Base-by-base conservation (phyloP, 805 yeast genomes). In the Wickerhamomyces hampshirensis region DNA sequence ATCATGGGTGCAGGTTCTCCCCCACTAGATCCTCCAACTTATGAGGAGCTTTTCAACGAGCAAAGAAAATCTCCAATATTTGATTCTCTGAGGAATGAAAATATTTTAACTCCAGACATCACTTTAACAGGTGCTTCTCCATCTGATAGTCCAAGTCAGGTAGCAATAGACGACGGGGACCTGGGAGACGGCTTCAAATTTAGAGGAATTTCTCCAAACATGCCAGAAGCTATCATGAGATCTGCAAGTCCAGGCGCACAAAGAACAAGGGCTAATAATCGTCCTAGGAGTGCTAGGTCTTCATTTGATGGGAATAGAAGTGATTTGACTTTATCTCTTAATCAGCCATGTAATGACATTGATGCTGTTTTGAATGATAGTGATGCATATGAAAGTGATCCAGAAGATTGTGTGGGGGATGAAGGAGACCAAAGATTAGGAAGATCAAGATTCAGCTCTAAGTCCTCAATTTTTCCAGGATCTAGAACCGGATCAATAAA, bases 11-110 rank as follows among this genome's bases (percentile, higher is more conserved):
- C 42, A 6, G 39, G 29, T 5, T 38, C 47, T 7, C 48, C 48
- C 5, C 65, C 68, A 10, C 31, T 32, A 26, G 38, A 55, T 19
- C 68, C 68, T 11, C 69, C 69, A 10, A 38, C 60, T 3, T 64
- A 64, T 38, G 46, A 35, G n/a, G 65, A 58, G 7, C 48, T 51
- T 21, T 29, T 57, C 31, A 46, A 47, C 23, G 38, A 35, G 28
- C 42, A 46, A 30, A 26, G 38, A 3, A 23, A 29, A 14, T 28
- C 44, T 2, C 41, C 37, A 15, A 12, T 34, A 13, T 15, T 38
- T 9, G 30, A 23, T n/a, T 18, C 12, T 28, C 6, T 13, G 10
- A 5, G 19, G 18, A 35, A 32, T 18, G 26, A 11, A 8, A 18
- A 28, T 6, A 26, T 27, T 3, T 23, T 18, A 3, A 27, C 35